phyloP scores from a whole-genome alignment of 768 basidiomycete genomes.

The Phallus indusiatus region DNA sequence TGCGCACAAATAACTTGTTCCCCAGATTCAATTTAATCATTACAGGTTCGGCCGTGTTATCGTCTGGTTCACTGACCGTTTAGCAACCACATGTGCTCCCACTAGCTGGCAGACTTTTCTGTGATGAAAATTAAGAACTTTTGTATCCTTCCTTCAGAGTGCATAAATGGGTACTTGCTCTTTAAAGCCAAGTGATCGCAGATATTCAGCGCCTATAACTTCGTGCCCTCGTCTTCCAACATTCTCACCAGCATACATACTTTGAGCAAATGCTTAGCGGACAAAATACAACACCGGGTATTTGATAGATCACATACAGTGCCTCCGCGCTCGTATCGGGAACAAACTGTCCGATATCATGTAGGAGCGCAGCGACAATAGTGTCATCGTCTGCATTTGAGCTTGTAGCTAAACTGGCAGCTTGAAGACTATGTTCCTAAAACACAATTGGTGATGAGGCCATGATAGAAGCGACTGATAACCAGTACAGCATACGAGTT shows the following conservation, averaged over 20 bases:
- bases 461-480: not conserved
- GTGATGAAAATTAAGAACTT: not conserved
- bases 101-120: constrained; percentile 10
- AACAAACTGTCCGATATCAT: constrained; percentile 12
- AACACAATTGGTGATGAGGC: not conserved
- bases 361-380: constrained; percentile 10
- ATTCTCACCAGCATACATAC: not conserved
- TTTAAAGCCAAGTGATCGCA: constrained; percentile 8
- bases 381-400: constrained; percentile 10
- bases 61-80: not conserved
- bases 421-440: constrained; percentile 12
- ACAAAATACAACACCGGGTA: not conserved
- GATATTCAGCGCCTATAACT: constrained; percentile 7
- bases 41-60: not conserved
- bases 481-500: not conserved
- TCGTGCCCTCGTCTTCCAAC: constrained; percentile 11
- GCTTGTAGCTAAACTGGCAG: constrained; percentile 4
- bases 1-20: constrained; percentile 6
- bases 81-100: constrained; percentile 10
- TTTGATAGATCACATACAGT: not conserved
- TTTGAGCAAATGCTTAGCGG: not conserved
- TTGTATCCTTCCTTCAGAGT: not conserved
- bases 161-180: not conserved
- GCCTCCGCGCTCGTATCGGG: constrained; percentile 2
- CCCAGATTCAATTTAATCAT: not conserved